A percentile compares a stretch with the other conserved stretches of the same genome.
Evolutionary conservation across 331 rosid genomes (phyloP).

Genomic region (Saraca asoca): DNA sequence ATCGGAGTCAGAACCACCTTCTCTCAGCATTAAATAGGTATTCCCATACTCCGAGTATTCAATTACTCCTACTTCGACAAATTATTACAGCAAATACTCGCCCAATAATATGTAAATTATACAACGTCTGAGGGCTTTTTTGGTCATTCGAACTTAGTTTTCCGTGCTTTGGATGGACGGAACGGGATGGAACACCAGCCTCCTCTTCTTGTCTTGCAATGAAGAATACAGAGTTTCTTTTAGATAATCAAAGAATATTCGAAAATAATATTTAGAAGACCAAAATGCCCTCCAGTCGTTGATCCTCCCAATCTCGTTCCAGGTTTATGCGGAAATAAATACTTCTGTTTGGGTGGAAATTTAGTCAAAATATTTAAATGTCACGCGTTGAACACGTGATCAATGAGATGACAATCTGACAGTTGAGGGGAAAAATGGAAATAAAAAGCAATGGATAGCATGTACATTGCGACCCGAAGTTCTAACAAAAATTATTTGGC

Average conservation of each 20-base stretch:
- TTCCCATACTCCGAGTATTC: slow-evolving; percentile 15
- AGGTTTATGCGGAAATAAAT: no score
- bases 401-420: no score
- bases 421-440: no score
- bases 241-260: neutral
- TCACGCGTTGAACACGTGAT: no score
- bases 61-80: slow-evolving; percentile 20
- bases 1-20: slow-evolving; percentile 22
- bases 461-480: no score
- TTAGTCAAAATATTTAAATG: no score
- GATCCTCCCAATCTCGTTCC: no score
- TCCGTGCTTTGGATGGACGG: neutral
- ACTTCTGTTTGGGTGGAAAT: no score
- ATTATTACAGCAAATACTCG: slow-evolving; percentile 32
- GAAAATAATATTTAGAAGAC: no score
- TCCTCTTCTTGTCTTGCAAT: slow-evolving; percentile 33
- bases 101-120: neutral
- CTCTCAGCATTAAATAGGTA: slow-evolving; percentile 63
- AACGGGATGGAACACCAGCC: slow-evolving; percentile 29
- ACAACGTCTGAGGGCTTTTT: slow-evolving; percentile 20
- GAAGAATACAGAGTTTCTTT: neutral
- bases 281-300: no score
- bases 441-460: no score
- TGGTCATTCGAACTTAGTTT: neutral
- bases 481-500: no score